These are phyloP conservation scores for Trichoderma asperellum DNA, from an alignment of 2,329 filamentous ascomycete genomes.

Conservation along the genomic window DNA sequence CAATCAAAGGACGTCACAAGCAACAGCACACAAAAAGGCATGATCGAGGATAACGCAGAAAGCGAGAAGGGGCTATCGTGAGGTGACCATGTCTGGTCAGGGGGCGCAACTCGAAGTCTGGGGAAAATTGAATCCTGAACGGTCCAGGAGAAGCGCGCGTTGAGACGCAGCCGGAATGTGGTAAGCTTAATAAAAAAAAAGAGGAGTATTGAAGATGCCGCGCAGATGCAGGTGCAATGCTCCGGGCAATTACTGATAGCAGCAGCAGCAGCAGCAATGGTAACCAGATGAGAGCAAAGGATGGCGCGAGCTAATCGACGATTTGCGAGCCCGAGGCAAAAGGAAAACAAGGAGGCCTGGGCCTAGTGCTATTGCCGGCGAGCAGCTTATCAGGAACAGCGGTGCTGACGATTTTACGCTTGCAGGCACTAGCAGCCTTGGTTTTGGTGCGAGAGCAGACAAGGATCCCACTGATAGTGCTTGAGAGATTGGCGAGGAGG, in stretches of 20 bases:
- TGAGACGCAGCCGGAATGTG: neutral
- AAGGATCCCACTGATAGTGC: constrained; percentile 12
- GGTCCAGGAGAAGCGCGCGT: neutral
- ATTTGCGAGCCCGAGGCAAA: neutral
- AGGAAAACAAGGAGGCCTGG: constrained; percentile 17
- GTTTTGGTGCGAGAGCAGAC: neutral
- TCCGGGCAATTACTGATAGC: neutral
- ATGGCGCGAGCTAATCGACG: neutral
- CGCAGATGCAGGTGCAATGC: neutral
- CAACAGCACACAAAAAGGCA: constrained; percentile 32
- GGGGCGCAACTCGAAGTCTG: constrained; percentile 6
- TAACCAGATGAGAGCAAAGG: neutral
- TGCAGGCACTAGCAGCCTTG: neutral
- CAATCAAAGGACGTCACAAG: constrained; percentile 35
- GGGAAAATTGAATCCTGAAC: neutral
- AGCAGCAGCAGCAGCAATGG: neutral
- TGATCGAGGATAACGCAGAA: constrained; percentile 30
- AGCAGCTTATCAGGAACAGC: constrained; percentile 18
- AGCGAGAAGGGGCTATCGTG: constrained; percentile 6
- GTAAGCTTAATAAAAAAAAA: neutral
- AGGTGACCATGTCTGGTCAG: constrained; percentile 26
- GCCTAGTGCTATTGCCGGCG: neutral
- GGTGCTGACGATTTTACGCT: constrained; percentile 5
- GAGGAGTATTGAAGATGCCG: neutral
- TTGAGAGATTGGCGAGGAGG: constrained; percentile 21